phyloP scores from a whole-genome alignment of 768 basidiomycete genomes.

The Daedaleopsis sinensis region DNA sequence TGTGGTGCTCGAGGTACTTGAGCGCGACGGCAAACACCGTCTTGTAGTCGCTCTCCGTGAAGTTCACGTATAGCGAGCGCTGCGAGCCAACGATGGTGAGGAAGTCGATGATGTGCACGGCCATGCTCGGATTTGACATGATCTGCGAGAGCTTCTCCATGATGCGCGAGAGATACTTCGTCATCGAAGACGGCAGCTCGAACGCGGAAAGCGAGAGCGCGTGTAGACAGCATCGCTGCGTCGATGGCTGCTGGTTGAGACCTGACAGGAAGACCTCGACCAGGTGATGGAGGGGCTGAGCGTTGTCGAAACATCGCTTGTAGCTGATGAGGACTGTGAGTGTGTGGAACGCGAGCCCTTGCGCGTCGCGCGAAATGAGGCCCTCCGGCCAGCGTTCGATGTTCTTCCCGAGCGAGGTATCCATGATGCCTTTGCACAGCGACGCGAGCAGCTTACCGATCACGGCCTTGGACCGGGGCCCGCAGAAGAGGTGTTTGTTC shows the following conservation, averaged over 20 bases:
- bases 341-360: constrained; percentile 85
- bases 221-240: constrained; percentile 88
- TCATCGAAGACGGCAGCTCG: constrained; percentile 82
- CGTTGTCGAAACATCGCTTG: constrained; percentile 68
- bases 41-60: constrained; percentile 88
- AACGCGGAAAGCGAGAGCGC: constrained; percentile 87
- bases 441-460: constrained; percentile 64
- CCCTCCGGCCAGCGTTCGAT: constrained; percentile 62
- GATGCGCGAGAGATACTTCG: constrained; percentile 76
- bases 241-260: constrained; percentile 67
- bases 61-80: constrained; percentile 80
- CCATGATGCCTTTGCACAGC: constrained; percentile 68
- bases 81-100: constrained; percentile 85
- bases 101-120: constrained; percentile 95
- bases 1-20: constrained; percentile 92
- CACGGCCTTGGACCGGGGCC: constrained; percentile 70
- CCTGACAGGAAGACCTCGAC: constrained; percentile 75
- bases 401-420: constrained; percentile 55
- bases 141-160: constrained; percentile 89
- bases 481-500: constrained; percentile 97
- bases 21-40: constrained; percentile 94
- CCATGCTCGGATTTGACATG: constrained; percentile 91
- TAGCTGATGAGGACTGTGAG: constrained; percentile 90
- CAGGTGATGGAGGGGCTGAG: constrained; percentile 64
- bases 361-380: constrained; percentile 78